phyloP scores from a whole-genome alignment of 352 stramenopile genomes.

The Globisporangium heterothallicum region DNA sequence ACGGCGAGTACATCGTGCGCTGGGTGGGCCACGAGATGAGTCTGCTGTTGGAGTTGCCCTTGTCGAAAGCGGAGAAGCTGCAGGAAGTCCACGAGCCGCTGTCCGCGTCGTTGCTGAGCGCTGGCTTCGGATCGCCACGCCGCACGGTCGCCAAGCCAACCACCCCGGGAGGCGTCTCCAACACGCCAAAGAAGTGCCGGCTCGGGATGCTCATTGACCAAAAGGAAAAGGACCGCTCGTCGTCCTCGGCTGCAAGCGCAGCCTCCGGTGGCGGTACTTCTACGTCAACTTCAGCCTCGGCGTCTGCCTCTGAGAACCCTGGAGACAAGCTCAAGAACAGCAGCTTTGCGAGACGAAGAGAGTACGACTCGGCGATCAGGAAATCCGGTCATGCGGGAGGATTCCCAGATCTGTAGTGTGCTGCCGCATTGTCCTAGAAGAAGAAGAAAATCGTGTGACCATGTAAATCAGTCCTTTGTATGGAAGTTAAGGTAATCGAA shows the following conservation, averaged over 20 bases:
- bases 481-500: not conserved
- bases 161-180: slow-evolving; percentile 25
- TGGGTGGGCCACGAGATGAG: slow-evolving; percentile 83
- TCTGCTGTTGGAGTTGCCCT: slow-evolving; percentile 61
- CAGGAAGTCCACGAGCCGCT: slow-evolving; percentile 35
- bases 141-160: slow-evolving; percentile 1
- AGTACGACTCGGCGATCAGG: slow-evolving; percentile 64
- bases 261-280: not conserved
- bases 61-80: slow-evolving; percentile 33
- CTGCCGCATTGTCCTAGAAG: too few relatives aligned
- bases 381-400: slow-evolving; percentile 13
- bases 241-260: not conserved
- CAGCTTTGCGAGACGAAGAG: slow-evolving; percentile 60
- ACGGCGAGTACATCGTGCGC: slow-evolving; percentile 74
- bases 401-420: slow-evolving; percentile 9
- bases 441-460: not conserved
- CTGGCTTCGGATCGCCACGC: slow-evolving; percentile 4
- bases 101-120: slow-evolving; percentile 4
- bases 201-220: slow-evolving; percentile 50
- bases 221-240: slow-evolving; percentile 34
- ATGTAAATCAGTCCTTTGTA: not conserved
- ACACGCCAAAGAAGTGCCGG: slow-evolving; percentile 53
- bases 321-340: slow-evolving; percentile 62
- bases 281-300: slow-evolving; percentile 6
- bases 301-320: not conserved